These are phyloP conservation scores for Cephalotrichum gorgonifer DNA, from an alignment of 2,329 filamentous ascomycete species.

Conservation along the genomic window DNA sequence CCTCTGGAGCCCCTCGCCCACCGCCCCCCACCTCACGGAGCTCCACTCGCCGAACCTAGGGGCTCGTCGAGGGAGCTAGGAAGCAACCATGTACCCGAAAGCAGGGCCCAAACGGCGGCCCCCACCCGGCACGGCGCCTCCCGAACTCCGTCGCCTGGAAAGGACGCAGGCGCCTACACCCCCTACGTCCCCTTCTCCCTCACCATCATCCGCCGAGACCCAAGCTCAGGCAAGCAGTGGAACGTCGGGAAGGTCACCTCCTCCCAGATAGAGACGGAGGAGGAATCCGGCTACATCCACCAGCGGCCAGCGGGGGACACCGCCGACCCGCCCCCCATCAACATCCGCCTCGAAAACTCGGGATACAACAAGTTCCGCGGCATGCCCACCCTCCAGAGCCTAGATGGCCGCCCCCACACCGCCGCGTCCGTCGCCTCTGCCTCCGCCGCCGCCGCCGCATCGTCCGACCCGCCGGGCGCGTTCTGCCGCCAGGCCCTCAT, in stretches of 20 bases:
- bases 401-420: conserved; percentile 15
- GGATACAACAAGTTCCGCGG: conserved; percentile 47
- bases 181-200: conserved; percentile 38
- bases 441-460: not conserved
- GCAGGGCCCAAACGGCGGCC: too few relatives aligned
- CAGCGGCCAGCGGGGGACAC: conserved; percentile 11
- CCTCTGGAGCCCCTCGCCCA: not conserved
- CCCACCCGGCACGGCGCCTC: not conserved
- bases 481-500: conserved; percentile 3
- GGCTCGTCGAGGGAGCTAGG: too few relatives aligned
- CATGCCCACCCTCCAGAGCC: conserved; percentile 17
- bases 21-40: too few relatives aligned
- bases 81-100: too few relatives aligned
- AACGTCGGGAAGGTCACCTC: conserved; percentile 60
- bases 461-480: conserved; percentile 5
- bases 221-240: conserved; percentile 59
- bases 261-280: conserved; percentile 22
- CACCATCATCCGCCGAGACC: conserved; percentile 65
- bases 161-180: not conserved
- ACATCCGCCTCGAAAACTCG: conserved; percentile 41
- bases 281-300: conserved; percentile 2
- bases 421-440: not conserved
- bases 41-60: too few relatives aligned
- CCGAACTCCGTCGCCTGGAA: not conserved
- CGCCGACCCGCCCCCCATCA: conserved; percentile 29